These are phyloP conservation scores for Schizophyllum amplum DNA, from an alignment of 1,284 basidiomycete species.

Conservation along the genomic window DNA sequence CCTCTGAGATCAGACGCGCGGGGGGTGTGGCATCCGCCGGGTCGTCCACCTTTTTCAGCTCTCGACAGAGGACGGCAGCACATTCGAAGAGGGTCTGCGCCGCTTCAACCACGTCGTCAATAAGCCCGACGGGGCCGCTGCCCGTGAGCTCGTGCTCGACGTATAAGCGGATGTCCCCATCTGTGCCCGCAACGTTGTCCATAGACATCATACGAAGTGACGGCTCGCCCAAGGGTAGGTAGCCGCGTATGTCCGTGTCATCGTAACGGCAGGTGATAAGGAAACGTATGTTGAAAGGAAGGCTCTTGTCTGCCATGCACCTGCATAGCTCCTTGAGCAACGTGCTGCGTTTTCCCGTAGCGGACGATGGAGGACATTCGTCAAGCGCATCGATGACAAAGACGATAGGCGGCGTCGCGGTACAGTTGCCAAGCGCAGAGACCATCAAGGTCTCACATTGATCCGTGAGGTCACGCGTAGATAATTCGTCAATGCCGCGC, in stretches of 20 bases:
- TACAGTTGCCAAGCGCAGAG: background rate
- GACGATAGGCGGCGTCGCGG: background rate
- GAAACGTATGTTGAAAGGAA: no score
- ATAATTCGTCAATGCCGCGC: background rate
- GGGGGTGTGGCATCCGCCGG: no score
- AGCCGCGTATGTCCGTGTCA: no score
- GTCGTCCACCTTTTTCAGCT: background rate
- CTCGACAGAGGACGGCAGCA: background rate
- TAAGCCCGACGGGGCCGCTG: background rate
- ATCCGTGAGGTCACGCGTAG: background rate
- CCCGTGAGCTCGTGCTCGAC: no score
- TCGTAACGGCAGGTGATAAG: no score
- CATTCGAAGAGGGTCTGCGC: background rate
- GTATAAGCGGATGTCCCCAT: no score
- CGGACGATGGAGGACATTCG: background rate
- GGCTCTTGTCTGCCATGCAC: no score
- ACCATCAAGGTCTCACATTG: background rate
- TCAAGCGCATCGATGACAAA: slow-evolving; percentile 8
- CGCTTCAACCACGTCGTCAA: background rate
- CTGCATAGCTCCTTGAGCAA: no score
- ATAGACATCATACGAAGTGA: no score
- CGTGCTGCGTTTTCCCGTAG: no score
- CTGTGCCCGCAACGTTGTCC: no score
- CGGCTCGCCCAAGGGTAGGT: no score
- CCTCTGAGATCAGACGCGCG: background rate